Evolutionary conservation across 179 eudicot genomes (phyloP).

Genomic region (Gypsophila paniculata): DNA sequence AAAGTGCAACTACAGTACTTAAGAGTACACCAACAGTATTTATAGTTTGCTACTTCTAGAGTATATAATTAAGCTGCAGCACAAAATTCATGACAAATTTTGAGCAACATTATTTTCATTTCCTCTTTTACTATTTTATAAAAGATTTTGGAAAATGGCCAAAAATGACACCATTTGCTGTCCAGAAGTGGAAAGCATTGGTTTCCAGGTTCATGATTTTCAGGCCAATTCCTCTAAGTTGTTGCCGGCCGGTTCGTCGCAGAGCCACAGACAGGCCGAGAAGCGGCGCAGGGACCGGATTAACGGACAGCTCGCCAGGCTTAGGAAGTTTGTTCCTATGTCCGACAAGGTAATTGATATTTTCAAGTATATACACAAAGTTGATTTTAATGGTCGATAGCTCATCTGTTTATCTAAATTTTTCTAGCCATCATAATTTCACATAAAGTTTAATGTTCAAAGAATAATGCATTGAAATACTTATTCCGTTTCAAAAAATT

Average conservation of each 20-base stretch:
- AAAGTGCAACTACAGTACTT: slow-evolving; percentile 19
- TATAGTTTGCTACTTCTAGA: too few species aligned
- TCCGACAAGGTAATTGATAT: slow-evolving; percentile 37
- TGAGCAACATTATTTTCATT: not conserved
- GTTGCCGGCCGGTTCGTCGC: slow-evolving; percentile 19
- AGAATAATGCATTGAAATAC: too few species aligned
- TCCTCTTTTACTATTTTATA: not conserved
- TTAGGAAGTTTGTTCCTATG: slow-evolving; percentile 40
- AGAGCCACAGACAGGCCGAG: slow-evolving; percentile 48
- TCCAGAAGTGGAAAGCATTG: slow-evolving; percentile 24
- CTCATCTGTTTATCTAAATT: too few species aligned
- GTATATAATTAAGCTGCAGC: not conserved
- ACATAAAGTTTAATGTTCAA: too few species aligned
- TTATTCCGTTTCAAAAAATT: too few species aligned
- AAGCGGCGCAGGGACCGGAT: slow-evolving; percentile 46
- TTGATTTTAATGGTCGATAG: not conserved
- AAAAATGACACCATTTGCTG: slow-evolving; percentile 19
- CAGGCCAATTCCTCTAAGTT: slow-evolving; percentile 3
- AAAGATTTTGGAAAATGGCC: slow-evolving; percentile 19
- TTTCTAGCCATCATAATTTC: too few species aligned
- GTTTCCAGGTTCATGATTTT: slow-evolving; percentile 6
- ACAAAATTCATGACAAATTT: not conserved
- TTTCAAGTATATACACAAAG: not conserved
- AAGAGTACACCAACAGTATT: slow-evolving; percentile 5
- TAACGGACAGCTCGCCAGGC: slow-evolving; percentile 41